Percentiles rank a stretch among this genome's conserved stretches.
Conservation (phyloP, 768 basidiomycete genomes). For the Asterophora lycoperdoides region DNA sequence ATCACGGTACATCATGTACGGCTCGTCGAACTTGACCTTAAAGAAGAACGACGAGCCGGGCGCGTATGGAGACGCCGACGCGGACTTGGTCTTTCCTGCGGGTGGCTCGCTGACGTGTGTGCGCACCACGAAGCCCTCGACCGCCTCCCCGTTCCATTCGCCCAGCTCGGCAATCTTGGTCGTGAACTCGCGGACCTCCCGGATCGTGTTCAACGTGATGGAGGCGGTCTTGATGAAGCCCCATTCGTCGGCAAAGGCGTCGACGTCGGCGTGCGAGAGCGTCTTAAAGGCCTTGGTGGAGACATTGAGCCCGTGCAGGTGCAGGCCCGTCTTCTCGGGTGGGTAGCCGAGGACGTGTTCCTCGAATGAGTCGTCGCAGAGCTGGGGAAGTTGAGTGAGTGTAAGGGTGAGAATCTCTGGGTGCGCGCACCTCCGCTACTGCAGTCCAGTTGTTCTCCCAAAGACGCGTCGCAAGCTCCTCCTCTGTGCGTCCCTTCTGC, state of each 20-base stretch:
- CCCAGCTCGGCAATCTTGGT: constrained; percentile 61
- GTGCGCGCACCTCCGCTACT: constrained; percentile 71
- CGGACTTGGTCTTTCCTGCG: constrained; percentile 22
- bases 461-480: constrained; percentile 65
- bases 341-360: constrained; percentile 91
- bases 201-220: constrained; percentile 51
- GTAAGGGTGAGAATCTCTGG: background rate
- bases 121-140: constrained; percentile 95
- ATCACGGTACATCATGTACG: constrained; percentile 97
- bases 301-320: constrained; percentile 88
- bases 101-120: constrained; percentile 53
- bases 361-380: constrained; percentile 96
- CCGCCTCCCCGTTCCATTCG: constrained; percentile 75
- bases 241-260: constrained; percentile 82
- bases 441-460: constrained; percentile 88
- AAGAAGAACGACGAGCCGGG: constrained; percentile 91
- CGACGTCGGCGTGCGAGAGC: constrained; percentile 59
- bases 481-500: constrained; percentile 59
- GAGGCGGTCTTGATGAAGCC: constrained; percentile 83
- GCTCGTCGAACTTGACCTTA: constrained; percentile 99
- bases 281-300: constrained; percentile 67
- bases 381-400: constrained; percentile 39
- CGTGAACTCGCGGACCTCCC: constrained; percentile 71
- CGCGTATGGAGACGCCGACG: constrained; percentile 57
- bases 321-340: constrained; percentile 79